Evolutionary conservation across 2,329 filamentous ascomycete genomes (phyloP).

Genomic region (Magnaporthiopsis rhizophila): DNA sequence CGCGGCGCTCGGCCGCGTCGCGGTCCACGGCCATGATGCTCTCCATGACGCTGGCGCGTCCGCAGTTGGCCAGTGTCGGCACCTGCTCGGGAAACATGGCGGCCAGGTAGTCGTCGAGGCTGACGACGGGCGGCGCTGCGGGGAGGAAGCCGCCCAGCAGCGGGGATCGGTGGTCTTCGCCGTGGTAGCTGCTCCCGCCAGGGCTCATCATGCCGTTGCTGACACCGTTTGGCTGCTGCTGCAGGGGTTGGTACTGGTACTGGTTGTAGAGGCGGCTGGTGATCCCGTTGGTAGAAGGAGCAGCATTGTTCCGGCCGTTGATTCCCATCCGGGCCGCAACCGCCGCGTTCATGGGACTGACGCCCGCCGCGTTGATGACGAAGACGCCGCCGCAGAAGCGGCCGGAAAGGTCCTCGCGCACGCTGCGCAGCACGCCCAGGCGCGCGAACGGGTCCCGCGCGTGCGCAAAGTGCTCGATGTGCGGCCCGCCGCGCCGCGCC

Average conservation of each 20-base stretch:
- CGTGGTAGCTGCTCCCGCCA: background rate
- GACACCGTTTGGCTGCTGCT: background rate
- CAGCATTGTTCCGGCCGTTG: background rate
- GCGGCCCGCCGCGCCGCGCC: constrained; percentile 15
- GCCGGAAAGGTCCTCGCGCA: constrained; percentile 25
- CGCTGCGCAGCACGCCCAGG: constrained; percentile 28
- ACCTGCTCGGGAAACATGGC: constrained; percentile 26
- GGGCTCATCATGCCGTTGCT: background rate
- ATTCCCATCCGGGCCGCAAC: background rate
- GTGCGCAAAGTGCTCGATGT: constrained; percentile 30
- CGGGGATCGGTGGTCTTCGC: constrained; percentile 1
- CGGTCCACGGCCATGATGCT: constrained; percentile 28
- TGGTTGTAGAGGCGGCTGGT: background rate
- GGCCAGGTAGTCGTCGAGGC: constrained; percentile 27
- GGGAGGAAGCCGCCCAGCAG: constrained; percentile 8
- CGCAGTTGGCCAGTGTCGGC: constrained; percentile 13
- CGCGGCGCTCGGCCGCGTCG: constrained; percentile 32
- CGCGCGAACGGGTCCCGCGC: constrained; percentile 28
- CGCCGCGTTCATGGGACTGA: constrained; percentile 1
- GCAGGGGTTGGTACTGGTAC: background rate
- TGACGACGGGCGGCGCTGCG: constrained; percentile 11
- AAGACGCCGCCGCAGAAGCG: constrained; percentile 33
- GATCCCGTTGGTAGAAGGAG: background rate
- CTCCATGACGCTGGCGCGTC: constrained; percentile 22
- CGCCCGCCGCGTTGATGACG: constrained; percentile 19